Base-by-base conservation (phyloP, 116 monocot species). In the Zostera marina region DNA sequence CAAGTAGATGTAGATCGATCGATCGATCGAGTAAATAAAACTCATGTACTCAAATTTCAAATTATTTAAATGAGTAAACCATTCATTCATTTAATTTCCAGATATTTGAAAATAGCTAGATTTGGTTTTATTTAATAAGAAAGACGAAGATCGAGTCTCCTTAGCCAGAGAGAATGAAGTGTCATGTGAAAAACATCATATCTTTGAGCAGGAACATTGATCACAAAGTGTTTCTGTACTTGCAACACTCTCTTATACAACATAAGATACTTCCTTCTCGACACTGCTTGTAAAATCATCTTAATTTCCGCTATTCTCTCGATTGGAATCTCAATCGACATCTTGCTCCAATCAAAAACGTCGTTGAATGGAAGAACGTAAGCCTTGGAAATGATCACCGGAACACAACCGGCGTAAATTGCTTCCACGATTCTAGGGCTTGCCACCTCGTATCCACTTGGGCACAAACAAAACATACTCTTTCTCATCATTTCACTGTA, bases 161-260 rank as follows among this genome's bases (percentile, higher is more conserved):
- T 66, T 8, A 87, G 47, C 81, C 86, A 87, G 0, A 87, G 15
- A 0, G 86, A 87, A 61, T 87, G 86, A 38, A 87, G 52, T 17
- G 73, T 56, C 86, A 87, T 87, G 17, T 68, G 62, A 45, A 87
- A 59, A 44, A 75, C 40, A 25, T 87, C 81, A 20, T 68, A 87
- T 21, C 76, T 72, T 65, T 65, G 25, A 0, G 81, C 68, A 10
- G 81, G 86, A 8, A 68, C 64, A 25, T 81, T 65, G 1, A 79
- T n/a, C 24, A 75, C 53, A 39, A 79, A 79, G 44, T 79, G 79
- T 48, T 52, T 54, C 52, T 63, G 67, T 24, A 66, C 79, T 23
- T 63, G 13, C 57, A 41, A 3, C 47, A 79, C 65, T 51, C 71
- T 54, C n/a, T 51, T 32, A 60, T 45, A 55, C 66, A 79, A 9